Conservation (phyloP, 495 filamentous ascomycete species). For the Platismatia glauca region DNA sequence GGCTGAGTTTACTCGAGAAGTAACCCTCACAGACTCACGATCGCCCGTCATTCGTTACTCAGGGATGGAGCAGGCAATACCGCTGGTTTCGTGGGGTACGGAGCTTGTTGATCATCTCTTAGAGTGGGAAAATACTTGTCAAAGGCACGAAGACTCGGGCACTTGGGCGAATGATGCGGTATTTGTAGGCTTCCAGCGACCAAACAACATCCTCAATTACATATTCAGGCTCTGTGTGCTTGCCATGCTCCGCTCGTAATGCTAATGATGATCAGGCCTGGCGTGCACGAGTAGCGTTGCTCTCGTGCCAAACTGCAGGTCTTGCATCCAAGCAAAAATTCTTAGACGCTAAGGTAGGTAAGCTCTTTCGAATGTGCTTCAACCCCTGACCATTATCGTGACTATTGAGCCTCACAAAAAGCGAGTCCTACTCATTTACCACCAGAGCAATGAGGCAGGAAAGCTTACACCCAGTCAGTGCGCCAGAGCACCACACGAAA, state of each 20-base stretch:
- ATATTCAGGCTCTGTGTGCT: background rate
- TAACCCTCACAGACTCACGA: background rate
- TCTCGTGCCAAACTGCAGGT: background rate
- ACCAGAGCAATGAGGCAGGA: too few relatives aligned
- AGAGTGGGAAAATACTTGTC: background rate
- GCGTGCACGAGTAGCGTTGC: background rate
- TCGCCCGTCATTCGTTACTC: background rate
- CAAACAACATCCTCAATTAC: background rate
- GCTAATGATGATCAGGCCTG: background rate
- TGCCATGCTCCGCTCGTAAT: background rate
- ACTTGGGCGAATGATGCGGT: background rate
- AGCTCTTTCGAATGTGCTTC: too few relatives aligned
- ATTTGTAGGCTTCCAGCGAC: background rate
- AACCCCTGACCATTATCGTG: background rate
- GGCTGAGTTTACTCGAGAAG: background rate
- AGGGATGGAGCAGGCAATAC: too few relatives aligned
- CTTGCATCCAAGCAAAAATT: background rate
- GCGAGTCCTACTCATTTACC: too few relatives aligned
- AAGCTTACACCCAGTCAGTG: too few relatives aligned
- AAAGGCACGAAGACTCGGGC: background rate
- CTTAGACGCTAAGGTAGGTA: background rate
- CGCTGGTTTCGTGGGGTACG: background rate
- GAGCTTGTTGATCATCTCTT: background rate
- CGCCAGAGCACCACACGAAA: too few relatives aligned
- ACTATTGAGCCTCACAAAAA: background rate